phyloP scores from a whole-genome alignment of 2,329 filamentous ascomycete genomes.

The Plenodomus tracheiphilus region DNA sequence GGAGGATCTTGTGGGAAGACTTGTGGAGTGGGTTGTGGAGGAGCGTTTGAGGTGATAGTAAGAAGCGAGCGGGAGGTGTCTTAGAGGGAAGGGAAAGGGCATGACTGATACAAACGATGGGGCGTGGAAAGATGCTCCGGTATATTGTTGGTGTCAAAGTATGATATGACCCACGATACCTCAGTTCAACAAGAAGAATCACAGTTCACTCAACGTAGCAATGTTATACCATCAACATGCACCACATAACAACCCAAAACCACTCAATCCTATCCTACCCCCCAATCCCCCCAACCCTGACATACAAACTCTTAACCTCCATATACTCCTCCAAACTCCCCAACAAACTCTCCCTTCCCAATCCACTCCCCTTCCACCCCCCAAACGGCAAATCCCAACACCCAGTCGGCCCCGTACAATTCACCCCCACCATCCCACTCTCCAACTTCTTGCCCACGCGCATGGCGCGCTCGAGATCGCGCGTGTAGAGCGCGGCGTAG shows the following conservation, averaged over 20 bases:
- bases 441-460: constrained; percentile 43
- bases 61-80: too few species aligned
- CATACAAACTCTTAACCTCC: constrained; percentile 30
- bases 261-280: background rate
- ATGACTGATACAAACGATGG: too few species aligned
- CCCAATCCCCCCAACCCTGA: constrained; percentile 17
- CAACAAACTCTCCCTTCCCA: constrained; percentile 29
- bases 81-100: too few species aligned
- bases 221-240: too few species aligned
- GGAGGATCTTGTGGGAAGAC: too few species aligned
- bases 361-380: constrained; percentile 32
- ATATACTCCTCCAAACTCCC: constrained; percentile 34
- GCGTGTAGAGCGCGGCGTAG: constrained; percentile 44
- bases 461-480: constrained; percentile 34
- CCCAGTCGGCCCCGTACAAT: constrained; percentile 37
- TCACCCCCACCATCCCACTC: constrained; percentile 41
- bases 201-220: too few species aligned
- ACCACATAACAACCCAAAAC: background rate
- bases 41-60: too few species aligned
- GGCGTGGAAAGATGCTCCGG: too few species aligned
- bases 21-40: too few species aligned
- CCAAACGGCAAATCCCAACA: constrained; percentile 32
- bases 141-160: too few species aligned
- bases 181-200: too few species aligned
- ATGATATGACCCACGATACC: too few species aligned